These are phyloP conservation scores for Coemansia sp. DNA, from an alignment of 371 early-diverging fungal species.

Conservation along the genomic window DNA sequence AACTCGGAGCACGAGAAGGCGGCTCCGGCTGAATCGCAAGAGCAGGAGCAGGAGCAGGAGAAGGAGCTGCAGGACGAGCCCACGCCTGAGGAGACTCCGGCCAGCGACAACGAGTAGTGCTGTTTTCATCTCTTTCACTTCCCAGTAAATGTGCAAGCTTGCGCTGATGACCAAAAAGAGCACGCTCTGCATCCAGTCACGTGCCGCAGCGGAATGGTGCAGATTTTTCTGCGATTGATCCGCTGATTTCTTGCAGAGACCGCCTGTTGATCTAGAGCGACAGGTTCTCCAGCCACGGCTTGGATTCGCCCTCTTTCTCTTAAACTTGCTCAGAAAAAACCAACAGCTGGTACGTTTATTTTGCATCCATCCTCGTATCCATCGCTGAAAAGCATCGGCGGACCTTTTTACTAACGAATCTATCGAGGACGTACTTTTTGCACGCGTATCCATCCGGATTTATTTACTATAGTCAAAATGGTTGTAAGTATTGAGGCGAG, in stretches of 20 bases:
- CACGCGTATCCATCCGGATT: conserved; percentile 19
- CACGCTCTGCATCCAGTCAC: too few species aligned
- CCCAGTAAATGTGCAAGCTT: too few species aligned
- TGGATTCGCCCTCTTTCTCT: conserved; percentile 12
- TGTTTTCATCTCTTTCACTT: too few species aligned
- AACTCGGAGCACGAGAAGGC: background rate
- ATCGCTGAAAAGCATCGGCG: background rate
- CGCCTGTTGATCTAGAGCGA: background rate
- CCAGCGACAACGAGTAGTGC: too few species aligned
- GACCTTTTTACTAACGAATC: background rate
- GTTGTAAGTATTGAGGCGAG: conserved; percentile 36
- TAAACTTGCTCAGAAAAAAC: conserved; percentile 6
- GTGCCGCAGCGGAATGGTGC: too few species aligned
- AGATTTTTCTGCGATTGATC: too few species aligned
- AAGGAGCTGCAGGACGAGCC: background rate
- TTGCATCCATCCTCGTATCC: conserved; percentile 8
- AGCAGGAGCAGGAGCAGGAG: background rate
- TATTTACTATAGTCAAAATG: conserved; percentile 33
- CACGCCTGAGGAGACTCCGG: too few species aligned
- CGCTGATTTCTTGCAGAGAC: background rate
- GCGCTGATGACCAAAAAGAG: too few species aligned
- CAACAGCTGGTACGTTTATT: conserved; percentile 11
- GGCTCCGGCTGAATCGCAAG: background rate
- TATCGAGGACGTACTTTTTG: background rate
- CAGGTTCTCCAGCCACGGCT: background rate